Base-by-base conservation (phyloP, 208 protist species). In the Acanthamoeba sp. region DNA sequence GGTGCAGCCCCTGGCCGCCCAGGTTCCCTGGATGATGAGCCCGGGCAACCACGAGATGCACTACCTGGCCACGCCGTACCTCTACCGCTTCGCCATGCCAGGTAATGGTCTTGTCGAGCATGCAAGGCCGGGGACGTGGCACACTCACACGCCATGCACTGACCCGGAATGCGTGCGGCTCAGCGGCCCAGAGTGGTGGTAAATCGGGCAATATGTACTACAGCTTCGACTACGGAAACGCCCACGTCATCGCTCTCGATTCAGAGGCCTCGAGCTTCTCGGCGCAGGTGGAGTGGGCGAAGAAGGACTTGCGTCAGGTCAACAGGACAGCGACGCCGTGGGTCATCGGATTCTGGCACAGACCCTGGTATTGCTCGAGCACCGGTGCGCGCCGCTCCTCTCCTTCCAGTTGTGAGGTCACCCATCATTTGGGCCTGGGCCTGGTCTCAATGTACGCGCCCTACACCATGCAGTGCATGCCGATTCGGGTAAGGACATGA, bases 171-270 rank as follows among this genome's bases (percentile, higher is more conserved):
- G 66, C 16, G 32, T n/a, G 12, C 48, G 22, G 18, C 12, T 3
- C n/a, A 76, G 66, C 66, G 34, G 34, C n/a, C 32, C 32, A 76
- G 66, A 76, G 66, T 20, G 66, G 66, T n/a, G 66, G 32, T 76
- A 16, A 32, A 16, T 76, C n/a, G 9, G 66, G 66, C 66, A 76
- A 76, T 20, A 29, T 92, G 36, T 92, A 92, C 38, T 92, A 92
- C 87, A 92, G 87, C 87, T 92, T 92, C 38, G n/a, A 92, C 55
- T 92, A 92, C 55, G 87, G 87, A 20, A 66, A 34, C 64, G 36
- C 40, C 32, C 87, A 92, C 32, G 24, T 92, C 32, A 73, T 73
- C 38, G 18, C 64, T 16, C 24, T 92, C 2, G 55, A 92, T 55
- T 76, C 87, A 6, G 87, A 92, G 57, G n/a, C 66, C 14, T 76